Evolutionary conservation across 257 asterid genomes (phyloP).

Genomic region (Ilex asprella): DNA sequence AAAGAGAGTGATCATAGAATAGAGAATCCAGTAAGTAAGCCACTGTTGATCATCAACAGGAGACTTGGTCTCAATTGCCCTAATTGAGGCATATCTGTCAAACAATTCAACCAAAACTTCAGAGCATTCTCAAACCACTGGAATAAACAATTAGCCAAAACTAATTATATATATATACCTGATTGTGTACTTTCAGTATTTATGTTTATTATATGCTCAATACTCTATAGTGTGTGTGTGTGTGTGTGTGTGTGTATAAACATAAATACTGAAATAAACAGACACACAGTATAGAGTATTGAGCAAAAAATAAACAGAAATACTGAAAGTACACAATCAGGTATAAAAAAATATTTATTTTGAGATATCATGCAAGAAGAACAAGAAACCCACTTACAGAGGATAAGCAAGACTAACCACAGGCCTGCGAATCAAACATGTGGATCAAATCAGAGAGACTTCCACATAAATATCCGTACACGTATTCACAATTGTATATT

Average conservation of each 20-base stretch:
- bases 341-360: background rate
- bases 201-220: too few species aligned
- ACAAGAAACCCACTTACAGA: constrained; percentile 54
- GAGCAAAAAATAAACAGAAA: too few species aligned
- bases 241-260: constrained; percentile 3
- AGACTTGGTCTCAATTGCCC: constrained; percentile 91
- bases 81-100: constrained; percentile 82
- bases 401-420: constrained; percentile 76
- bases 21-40: constrained; percentile 97
- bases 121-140: background rate
- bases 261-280: too few species aligned
- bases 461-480: too few species aligned
- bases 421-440: too few species aligned
- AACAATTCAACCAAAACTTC: constrained; percentile 6
- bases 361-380: background rate
- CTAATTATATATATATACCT: constrained; percentile 4
- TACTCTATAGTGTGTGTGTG: background rate
- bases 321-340: too few species aligned
- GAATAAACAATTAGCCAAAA: background rate
- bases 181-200: too few species aligned
- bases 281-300: too few species aligned
- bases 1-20: constrained; percentile 92
- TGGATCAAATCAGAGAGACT: too few species aligned
- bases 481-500: too few species aligned
- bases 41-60: constrained; percentile 95